phyloP scores from a whole-genome alignment of 2,329 filamentous ascomycete species.

The Karstenula rhodostoma region DNA sequence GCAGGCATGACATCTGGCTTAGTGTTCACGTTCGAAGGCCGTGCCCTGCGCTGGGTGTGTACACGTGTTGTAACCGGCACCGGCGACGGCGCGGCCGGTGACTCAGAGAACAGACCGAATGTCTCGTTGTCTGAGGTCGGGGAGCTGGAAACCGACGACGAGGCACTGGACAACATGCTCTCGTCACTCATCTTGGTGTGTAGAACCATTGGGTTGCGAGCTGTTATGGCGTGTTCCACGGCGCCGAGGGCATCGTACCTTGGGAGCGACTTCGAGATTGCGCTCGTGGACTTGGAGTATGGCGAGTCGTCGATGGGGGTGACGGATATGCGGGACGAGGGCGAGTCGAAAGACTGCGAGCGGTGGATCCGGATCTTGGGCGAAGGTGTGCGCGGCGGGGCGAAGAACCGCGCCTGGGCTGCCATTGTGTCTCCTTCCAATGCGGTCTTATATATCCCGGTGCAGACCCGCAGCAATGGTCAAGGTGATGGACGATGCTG shows the following conservation, averaged over 20 bases:
- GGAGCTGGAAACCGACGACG: slow-evolving; percentile 35
- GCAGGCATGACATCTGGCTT: slow-evolving; percentile 4
- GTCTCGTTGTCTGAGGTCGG: slow-evolving; percentile 28
- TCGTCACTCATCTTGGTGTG: slow-evolving; percentile 46
- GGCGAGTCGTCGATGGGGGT: slow-evolving; percentile 45
- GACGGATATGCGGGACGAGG: slow-evolving; percentile 37
- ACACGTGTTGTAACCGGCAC: neutral
- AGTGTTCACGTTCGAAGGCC: slow-evolving; percentile 7
- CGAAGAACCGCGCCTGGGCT: slow-evolving; percentile 12
- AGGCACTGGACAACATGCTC: slow-evolving; percentile 25
- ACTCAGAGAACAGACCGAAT: slow-evolving; percentile 21
- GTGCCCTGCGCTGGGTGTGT: neutral
- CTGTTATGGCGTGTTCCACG: slow-evolving; percentile 24
- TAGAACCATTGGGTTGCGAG: slow-evolving; percentile 28
- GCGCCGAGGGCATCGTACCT: slow-evolving; percentile 33
- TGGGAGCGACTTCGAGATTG: slow-evolving; percentile 30
- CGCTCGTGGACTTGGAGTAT: slow-evolving; percentile 46
- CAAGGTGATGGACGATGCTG: slow-evolving; percentile 1
- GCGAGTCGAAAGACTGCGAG: slow-evolving; percentile 47
- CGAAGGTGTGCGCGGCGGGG: slow-evolving; percentile 43
- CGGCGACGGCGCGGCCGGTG: slow-evolving; percentile 18
- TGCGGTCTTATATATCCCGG: slow-evolving; percentile 5
- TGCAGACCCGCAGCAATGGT: neutral
- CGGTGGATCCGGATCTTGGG: slow-evolving; percentile 47
- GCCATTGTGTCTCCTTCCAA: slow-evolving; percentile 17